phyloP scores from a whole-genome alignment of 2,329 filamentous ascomycete species.

The Fusarium virguliforme region DNA sequence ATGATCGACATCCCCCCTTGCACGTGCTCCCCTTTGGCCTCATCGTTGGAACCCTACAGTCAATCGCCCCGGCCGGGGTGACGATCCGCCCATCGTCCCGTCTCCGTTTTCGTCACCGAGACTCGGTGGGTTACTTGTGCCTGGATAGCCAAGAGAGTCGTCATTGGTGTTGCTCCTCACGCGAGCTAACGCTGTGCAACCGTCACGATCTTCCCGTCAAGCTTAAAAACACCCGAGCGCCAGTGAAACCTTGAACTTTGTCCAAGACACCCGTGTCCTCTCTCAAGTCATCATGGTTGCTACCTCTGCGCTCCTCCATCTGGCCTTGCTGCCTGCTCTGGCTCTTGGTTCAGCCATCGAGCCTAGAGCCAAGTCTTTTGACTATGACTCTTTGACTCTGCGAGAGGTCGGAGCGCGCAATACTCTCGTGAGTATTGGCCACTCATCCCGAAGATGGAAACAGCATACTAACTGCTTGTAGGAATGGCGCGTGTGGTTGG shows the following conservation, averaged over 20 bases:
- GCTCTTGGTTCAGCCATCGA: slow-evolving; percentile 33
- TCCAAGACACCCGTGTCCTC: not conserved
- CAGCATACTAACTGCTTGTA: slow-evolving; percentile 27
- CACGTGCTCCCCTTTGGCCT: slow-evolving; percentile 40
- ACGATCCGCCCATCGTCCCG: slow-evolving; percentile 16
- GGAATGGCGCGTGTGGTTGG: slow-evolving; percentile 62
- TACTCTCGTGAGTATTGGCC: slow-evolving; percentile 51
- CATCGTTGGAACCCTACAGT: slow-evolving; percentile 40
- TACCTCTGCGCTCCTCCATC: slow-evolving; percentile 31
- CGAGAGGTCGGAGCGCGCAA: slow-evolving; percentile 59
- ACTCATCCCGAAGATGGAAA: fast-evolving
- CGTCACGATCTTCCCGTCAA: slow-evolving; percentile 21
- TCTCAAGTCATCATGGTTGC: slow-evolving; percentile 37
- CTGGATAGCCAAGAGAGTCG: not conserved
- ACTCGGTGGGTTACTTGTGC: slow-evolving; percentile 1
- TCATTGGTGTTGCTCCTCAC: slow-evolving; percentile 27
- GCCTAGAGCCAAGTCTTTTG: slow-evolving; percentile 42
- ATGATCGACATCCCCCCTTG: slow-evolving; percentile 28
- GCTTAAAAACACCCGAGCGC: slow-evolving; percentile 36
- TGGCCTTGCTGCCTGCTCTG: slow-evolving; percentile 44
- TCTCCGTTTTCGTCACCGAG: slow-evolving; percentile 46
- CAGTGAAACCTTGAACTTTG: slow-evolving; percentile 20
- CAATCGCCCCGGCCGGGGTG: slow-evolving; percentile 16
- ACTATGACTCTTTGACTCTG: slow-evolving; percentile 51
- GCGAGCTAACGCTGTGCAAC: slow-evolving; percentile 24